phyloP scores from a whole-genome alignment of 352 stramenopile genomes.

The Globisporangium middletonii region DNA sequence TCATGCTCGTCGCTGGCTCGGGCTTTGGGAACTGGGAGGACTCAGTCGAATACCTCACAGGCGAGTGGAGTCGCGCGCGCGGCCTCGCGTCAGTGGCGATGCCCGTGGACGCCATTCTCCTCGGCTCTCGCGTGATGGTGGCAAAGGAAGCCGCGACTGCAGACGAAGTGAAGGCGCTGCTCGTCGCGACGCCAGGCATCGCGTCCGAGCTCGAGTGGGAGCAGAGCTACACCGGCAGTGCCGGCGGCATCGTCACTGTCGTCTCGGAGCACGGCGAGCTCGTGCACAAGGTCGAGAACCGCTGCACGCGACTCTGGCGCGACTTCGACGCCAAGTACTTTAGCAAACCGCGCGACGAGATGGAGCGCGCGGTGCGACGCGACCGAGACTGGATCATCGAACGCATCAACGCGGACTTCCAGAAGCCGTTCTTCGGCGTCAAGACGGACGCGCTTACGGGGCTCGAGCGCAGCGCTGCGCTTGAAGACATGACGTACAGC shows the following conservation, averaged over 20 bases:
- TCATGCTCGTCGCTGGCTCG: slow-evolving; percentile 83
- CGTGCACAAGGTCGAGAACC: slow-evolving; percentile 84
- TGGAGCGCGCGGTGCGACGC: slow-evolving; percentile 61
- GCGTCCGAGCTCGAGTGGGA: slow-evolving; percentile 37
- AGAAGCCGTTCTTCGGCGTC: slow-evolving; percentile 87
- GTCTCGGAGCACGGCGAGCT: slow-evolving; percentile 81
- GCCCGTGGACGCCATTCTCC: slow-evolving; percentile 75
- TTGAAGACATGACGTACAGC: slow-evolving; percentile 85
- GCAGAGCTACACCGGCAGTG: slow-evolving; percentile 57
- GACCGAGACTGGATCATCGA: slow-evolving; percentile 77
- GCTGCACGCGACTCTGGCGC: slow-evolving; percentile 68
- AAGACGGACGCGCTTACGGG: slow-evolving; percentile 36
- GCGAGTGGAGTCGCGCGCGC: slow-evolving; percentile 68
- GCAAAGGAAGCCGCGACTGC: slow-evolving; percentile 84
- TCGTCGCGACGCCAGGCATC: slow-evolving; percentile 76
- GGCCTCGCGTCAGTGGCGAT: slow-evolving; percentile 38
- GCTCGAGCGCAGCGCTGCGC: slow-evolving; percentile 31
- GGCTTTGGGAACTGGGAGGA: slow-evolving; percentile 85
- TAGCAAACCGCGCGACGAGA: slow-evolving; percentile 59
- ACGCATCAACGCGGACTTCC: slow-evolving; percentile 81
- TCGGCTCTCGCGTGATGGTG: slow-evolving; percentile 83
- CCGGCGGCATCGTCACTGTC: slow-evolving; percentile 76
- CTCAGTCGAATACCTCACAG: slow-evolving; percentile 74
- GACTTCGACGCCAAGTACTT: slow-evolving; percentile 88
- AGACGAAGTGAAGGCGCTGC: slow-evolving; percentile 75